A percentile compares a stretch with the other conserved stretches of the same genome.
Evolutionary conservation across 2,329 filamentous ascomycete species (phyloP).

Genomic region (Aspergillus amoenus): DNA sequence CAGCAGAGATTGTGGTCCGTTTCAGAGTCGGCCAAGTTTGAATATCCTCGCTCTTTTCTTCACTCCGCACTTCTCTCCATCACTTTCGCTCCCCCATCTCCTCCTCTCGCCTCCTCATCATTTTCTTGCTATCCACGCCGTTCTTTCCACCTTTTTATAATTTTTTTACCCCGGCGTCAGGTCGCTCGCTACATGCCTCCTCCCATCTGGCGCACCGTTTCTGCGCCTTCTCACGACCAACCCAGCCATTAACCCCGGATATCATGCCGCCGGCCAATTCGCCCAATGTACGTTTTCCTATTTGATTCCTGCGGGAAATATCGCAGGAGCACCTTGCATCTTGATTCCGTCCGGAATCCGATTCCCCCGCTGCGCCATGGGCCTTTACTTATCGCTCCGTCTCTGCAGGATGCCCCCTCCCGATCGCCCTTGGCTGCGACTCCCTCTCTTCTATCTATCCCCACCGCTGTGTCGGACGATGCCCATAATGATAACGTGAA

Average conservation of each 20-base stretch:
- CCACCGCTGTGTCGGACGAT: conserved; percentile 46
- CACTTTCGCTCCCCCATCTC: not conserved
- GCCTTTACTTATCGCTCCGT: not conserved
- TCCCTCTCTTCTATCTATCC: conserved; percentile 52
- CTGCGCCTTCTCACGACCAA: conserved; percentile 8
- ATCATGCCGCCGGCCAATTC: conserved; percentile 46
- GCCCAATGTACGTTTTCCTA: conserved; percentile 38
- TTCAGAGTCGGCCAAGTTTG: conserved; percentile 1
- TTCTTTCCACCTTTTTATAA: not conserved
- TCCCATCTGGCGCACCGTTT: conserved; percentile 10
- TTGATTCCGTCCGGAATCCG: not conserved
- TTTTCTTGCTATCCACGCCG: not conserved
- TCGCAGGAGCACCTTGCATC: not conserved
- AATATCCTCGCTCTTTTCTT: not conserved
- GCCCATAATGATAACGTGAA: conserved; percentile 51
- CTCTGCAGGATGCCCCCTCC: conserved; percentile 16
- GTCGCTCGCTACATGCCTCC: conserved; percentile 4
- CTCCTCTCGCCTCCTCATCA: not conserved
- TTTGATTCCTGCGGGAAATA: not conserved
- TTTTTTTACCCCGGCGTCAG: not conserved
- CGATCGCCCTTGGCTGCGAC: conserved; percentile 22
- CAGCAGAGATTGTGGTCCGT: not conserved
- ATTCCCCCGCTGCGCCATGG: conserved; percentile 3
- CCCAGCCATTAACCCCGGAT: not conserved
- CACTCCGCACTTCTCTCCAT: not conserved